Base-by-base conservation (phyloP, 331 rosid species). In the Stylosanthes scabra region DNA sequence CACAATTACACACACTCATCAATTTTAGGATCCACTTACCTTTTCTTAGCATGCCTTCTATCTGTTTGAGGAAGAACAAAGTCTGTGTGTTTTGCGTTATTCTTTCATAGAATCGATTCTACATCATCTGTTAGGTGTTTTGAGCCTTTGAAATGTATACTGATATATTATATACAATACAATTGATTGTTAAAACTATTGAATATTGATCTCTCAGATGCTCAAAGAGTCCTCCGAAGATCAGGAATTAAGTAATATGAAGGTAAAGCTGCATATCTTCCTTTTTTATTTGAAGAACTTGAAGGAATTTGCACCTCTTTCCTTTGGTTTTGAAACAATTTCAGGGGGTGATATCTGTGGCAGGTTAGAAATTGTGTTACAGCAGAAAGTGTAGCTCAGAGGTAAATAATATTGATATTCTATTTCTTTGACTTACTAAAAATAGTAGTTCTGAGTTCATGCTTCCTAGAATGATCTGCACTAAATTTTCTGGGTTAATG, bases 321-420 rank as follows among this genome's bases (percentile, higher is more conserved):
- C 46, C 41, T 27, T 50, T 47, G 14, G 4, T 45, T 6, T 6
- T 44, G 7, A 25, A 10, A 11, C 9, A 25, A 8, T 41, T 11
- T 44, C 50, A 13, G 13, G 51, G 50, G 51, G 3, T n/a, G n/a
- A 54, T 57, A 34, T 31, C 27, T 72, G 41, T 66, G 66, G 42
- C 63, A 72, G 71, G 70, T 63, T 57, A 67, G 66, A 67, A 56
- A 62, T 49, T 75, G 61, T 75, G 79, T 58, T 39, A 37, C 37
- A 7, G 68, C 76, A 60, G 76, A 79, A 66, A 59, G 49, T 39
- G 55, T 67, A 52, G 57, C 61, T 45, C 78, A 70, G 70, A 78
- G 68, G 83, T 68, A 29, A 81, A n/a, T 52, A 6, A 47, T 59
- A 40, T 76, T 46, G 39, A 13, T 72, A 13, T 50, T 59, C 56